Conservation (phyloP, 805 yeast genomes). For the Barnettozyma botsteinii region DNA sequence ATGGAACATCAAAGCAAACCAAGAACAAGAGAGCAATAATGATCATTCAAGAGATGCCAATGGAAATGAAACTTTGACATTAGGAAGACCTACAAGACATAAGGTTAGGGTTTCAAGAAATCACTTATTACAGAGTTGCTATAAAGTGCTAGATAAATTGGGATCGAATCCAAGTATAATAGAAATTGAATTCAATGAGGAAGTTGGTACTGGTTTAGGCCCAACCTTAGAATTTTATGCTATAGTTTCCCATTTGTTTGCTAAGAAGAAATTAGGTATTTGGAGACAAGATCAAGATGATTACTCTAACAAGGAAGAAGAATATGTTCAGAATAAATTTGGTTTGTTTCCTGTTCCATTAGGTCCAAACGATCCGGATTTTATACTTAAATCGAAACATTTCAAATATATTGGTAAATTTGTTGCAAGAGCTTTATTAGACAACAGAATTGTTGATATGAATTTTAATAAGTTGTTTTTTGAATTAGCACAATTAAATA, state of each 20-base stretch:
- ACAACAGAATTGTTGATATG: constrained; percentile 83
- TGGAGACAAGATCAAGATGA: constrained; percentile 51
- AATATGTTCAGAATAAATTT: constrained; percentile 34
- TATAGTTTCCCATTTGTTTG: constrained; percentile 68
- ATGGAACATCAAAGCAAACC: constrained; percentile 56
- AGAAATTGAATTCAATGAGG: constrained; percentile 84
- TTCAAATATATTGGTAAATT: constrained; percentile 75
- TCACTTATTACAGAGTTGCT: constrained; percentile 66
- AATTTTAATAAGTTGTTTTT: constrained; percentile 69
- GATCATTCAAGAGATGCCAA: constrained; percentile 21
- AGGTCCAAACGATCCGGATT: constrained; percentile 27
- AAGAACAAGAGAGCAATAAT: constrained; percentile 33
- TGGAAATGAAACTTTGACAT: constrained; percentile 20
- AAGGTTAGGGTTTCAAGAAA: constrained; percentile 74
- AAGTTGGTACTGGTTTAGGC: constrained; percentile 94
- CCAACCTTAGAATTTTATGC: constrained; percentile 95
- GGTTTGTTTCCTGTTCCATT: constrained; percentile 79
- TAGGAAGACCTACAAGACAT: constrained; percentile 75
- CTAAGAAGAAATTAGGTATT: constrained; percentile 47
- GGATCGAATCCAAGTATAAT: constrained; percentile 76
- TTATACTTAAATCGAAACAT: constrained; percentile 39
- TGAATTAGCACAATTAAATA: constrained; percentile 41
- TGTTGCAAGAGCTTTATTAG: constrained; percentile 80
- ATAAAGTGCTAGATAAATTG: constrained; percentile 68
- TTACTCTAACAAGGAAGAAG: constrained; percentile 25